phyloP scores from a whole-genome alignment of 148 eudicot genomes.

The Camellia japonica region DNA sequence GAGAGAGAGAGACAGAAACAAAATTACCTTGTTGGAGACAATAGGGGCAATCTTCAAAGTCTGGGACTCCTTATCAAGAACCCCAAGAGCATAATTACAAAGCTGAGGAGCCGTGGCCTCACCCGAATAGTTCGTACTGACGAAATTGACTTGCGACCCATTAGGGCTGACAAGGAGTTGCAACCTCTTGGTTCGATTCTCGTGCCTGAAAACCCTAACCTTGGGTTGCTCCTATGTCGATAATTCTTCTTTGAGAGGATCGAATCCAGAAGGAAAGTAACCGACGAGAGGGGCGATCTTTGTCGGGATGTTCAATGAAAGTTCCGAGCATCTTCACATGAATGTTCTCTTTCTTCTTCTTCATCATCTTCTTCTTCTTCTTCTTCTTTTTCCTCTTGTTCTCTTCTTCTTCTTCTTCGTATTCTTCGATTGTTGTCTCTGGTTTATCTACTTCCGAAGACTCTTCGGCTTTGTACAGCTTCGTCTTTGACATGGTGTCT shows the following conservation, averaged over 20 bases:
- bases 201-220: constrained; percentile 35
- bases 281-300: constrained; percentile 48
- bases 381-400: not conserved
- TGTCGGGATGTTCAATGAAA: constrained; percentile 24
- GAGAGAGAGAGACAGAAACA: too few relatives aligned
- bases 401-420: constrained; percentile 16
- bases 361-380: constrained; percentile 20
- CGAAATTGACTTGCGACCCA: constrained; percentile 45
- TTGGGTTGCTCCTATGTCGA: constrained; percentile 4
- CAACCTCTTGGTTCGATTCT: constrained; percentile 33
- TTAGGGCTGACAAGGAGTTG: constrained; percentile 53
- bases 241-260: constrained; percentile 24
- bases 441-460: constrained; percentile 11
- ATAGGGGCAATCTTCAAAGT: constrained; percentile 61
- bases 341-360: constrained; percentile 7
- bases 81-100: constrained; percentile 58
- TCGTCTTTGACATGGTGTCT: not conserved
- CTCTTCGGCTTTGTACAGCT: not conserved
- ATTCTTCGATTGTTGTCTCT: constrained; percentile 23
- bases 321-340: constrained; percentile 29
- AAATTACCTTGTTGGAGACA: constrained; percentile 60
- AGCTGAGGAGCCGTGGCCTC: constrained; percentile 62
- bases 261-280: constrained; percentile 59
- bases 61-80: constrained; percentile 53
- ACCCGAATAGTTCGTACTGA: constrained; percentile 50